Evolutionary conservation across 2,329 filamentous ascomycete genomes (phyloP), one percentile per base, ranked within the genome.

Genomic region (Talaromyces pinophilus): DNA sequence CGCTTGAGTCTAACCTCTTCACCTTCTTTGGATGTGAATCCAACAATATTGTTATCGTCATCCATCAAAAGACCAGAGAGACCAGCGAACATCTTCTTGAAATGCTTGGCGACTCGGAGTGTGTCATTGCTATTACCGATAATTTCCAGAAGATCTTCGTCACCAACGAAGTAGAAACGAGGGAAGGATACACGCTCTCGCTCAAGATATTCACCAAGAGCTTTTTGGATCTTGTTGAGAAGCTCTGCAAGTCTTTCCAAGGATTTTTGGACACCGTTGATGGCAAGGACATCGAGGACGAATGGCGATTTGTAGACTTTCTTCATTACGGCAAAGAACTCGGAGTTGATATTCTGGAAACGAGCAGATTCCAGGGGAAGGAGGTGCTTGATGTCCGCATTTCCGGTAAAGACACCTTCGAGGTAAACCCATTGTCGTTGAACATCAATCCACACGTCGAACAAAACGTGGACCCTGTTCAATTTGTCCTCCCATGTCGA

Each of bases 371-470:
- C 95, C 69, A 97, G 93, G 4, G 96, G 96, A 25, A 99, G 86
- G 62, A 99, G 84, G 77, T 98, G 94, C 81, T 98, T 99, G 83
- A 99, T 99, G 75, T 99, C 95, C 46, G 92, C 94, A 75, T 99
- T 99, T 67, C 95, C 95, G 1, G 94, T 97, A 77, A 99, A 99
- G 40, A 99, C 95, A 71, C 95, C 95, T 80, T 99, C 96, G 5
- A 99, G 87, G 77, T 99, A 99, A 7, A 99, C 95, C 95, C 95
- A 99, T 81, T 99, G 95, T 68, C 96, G 90, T 79, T 99, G 95
- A n/a, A 99, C 96, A 80, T 99, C 96, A 72, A 99, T 99, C 96
- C 96, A 99, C 17, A 99, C 93, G 77, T 99, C 95, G 74, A 99
- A 99, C 10, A 99, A 86, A 17, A 99, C 92, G 76, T 99, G 95